Percentiles rank a stretch among this genome's conserved stretches.
Evolutionary conservation across 441 rosid genomes (phyloP).

Genomic region (Dalechampia spathulata): DNA sequence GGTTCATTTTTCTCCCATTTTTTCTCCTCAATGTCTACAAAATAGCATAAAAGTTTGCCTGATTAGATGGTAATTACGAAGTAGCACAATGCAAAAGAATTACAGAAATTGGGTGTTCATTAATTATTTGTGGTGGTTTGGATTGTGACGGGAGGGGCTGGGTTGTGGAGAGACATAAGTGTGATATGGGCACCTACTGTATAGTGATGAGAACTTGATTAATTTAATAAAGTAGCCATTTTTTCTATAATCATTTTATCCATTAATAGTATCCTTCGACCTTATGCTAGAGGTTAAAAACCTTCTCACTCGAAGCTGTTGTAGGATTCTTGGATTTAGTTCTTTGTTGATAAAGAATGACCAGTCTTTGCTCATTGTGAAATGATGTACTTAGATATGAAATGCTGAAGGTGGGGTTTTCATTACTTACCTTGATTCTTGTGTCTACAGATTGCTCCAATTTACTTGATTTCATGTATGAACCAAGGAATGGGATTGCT

Average conservation of each 20-base stretch:
- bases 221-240: too few species aligned
- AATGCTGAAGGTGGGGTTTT: background rate
- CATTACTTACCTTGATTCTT: background rate
- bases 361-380: background rate
- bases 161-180: background rate
- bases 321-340: background rate
- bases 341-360: background rate
- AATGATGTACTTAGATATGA: background rate
- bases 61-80: background rate
- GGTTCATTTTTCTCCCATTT: too few species aligned
- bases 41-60: too few species aligned
- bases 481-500: slow-evolving; percentile 80
- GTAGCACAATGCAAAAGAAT: background rate
- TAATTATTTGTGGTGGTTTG: background rate
- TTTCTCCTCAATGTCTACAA: too few species aligned
- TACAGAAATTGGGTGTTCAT: too few species aligned
- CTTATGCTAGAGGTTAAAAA: background rate
- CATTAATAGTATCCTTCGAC: too few species aligned
- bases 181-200: background rate
- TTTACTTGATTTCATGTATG: slow-evolving; percentile 74
- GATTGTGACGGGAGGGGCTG: background rate
- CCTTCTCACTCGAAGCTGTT: background rate
- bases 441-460: slow-evolving; percentile 70
- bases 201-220: background rate
- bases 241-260: too few species aligned